These are phyloP conservation scores for Raphanus sativus DNA, from an alignment of 345 rosid genomes.

Conservation along the genomic window DNA sequence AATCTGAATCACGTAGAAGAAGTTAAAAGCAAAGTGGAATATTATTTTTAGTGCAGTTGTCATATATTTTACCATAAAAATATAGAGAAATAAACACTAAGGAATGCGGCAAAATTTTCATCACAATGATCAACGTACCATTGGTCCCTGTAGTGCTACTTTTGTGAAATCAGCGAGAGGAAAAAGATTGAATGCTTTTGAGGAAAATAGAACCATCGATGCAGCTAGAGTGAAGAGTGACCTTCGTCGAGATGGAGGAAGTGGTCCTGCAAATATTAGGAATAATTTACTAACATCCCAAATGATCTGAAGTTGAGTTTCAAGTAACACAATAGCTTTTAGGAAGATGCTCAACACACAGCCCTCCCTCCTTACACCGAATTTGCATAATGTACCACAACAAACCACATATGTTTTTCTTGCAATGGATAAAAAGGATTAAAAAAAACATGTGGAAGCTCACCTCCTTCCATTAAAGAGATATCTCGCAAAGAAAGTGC, in stretches of 20 bases:
- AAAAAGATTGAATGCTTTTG: constrained; percentile 65
- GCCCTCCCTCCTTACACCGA: not conserved
- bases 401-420: too few species aligned
- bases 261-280: constrained; percentile 55
- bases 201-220: constrained; percentile 84
- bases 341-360: not conserved
- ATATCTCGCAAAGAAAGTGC: constrained; percentile 84
- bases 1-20: constrained; percentile 49
- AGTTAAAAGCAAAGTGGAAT: constrained; percentile 2
- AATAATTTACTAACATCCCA: not conserved
- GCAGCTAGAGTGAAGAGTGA: constrained; percentile 82
- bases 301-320: constrained; percentile 5
- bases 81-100: not conserved
- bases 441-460: constrained; percentile 29
- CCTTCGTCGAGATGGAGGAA: constrained; percentile 78
- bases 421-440: not conserved
- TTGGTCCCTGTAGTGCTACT: constrained; percentile 55
- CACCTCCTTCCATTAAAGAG: constrained; percentile 77
- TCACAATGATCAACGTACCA: constrained; percentile 44
- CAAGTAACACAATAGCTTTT: not conserved
- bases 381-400: too few species aligned
- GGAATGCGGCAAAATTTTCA: not conserved
- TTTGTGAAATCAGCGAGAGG: constrained; percentile 60
- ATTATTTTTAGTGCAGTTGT: not conserved
- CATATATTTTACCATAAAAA: not conserved